Evolutionary conservation across 1,284 basidiomycete species (phyloP), one percentile per base, ranked within the genome.

Genomic region (Chalciporus sp.): DNA sequence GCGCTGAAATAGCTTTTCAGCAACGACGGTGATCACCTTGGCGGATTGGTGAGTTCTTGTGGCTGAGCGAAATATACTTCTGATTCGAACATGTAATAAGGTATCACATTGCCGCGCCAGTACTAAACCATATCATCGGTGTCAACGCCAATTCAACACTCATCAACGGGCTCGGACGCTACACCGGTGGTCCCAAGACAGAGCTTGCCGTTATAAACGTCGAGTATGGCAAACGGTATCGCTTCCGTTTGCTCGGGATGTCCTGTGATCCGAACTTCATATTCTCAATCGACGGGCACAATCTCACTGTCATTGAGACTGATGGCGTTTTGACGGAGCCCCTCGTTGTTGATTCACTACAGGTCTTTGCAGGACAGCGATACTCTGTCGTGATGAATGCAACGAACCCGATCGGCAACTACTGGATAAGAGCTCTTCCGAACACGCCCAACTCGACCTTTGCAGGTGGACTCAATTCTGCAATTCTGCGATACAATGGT

Each of bases 401-500:
- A n/a, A 57, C 60, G 4, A 48, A 62, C 14, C 51, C 56, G 0
- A 49, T 68, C 8, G 60, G 20, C 28, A 69, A 71, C 41, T 71
- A 71, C 43, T 72, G 68, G 67, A 54, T 71, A 42, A 60, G 66
- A 9, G 59, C 66, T 2, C 28, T 65, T 9, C 65, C 65, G 8
- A 57, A 3, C 27, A 57, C 37, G 2, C 1, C 20, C 10, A 56
- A 55, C 4, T 11, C 64, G 11, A 49, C 39, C 27, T 73, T 77
- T 53, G 49, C 47, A 7, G 70, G 69, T 9, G 78, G 78, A 3
- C 58, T 75, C 17, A 83, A 77, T 62, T 74, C 74, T 2, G 84
- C 82, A 3, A 81, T 86, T 53, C 62, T 86, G 11, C 75, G 79
- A 28, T 86, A 86, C 62, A 58, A 47, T 0, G 77, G 77, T 9